Conservation (phyloP, 1,284 basidiomycete genomes). For the Termitomyces sp. region DNA sequence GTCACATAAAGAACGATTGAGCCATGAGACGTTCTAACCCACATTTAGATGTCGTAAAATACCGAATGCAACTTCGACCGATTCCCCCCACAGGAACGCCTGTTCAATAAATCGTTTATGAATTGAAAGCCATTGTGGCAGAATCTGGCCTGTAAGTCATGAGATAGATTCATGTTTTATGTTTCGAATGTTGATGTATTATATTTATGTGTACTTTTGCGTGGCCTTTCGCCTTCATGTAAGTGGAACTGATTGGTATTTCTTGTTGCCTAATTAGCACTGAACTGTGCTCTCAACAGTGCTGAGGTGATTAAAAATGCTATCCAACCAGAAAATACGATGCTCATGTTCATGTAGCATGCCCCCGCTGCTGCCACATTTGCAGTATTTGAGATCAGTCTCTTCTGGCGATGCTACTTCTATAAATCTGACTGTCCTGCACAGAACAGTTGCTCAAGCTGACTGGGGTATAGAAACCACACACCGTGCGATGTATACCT, state of each 20-base stretch:
- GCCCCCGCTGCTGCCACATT: conserved; percentile 89
- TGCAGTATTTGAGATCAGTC: conserved; percentile 77
- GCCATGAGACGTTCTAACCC: not conserved
- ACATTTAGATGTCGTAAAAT: conserved; percentile 81
- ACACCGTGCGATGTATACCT: not conserved
- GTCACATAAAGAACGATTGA: not conserved
- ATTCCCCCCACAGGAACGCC: conserved; percentile 75
- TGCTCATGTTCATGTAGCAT: conserved; percentile 32
- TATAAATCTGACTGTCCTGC: not conserved
- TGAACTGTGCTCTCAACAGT: conserved; percentile 28
- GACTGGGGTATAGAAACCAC: conserved; percentile 27
- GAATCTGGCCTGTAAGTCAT: conserved; percentile 73
- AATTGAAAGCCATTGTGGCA: conserved; percentile 61
- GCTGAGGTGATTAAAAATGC: conserved; percentile 35
- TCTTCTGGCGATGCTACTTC: not conserved
- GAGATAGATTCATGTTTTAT: not conserved
- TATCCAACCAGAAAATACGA: not conserved
- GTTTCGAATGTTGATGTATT: not conserved
- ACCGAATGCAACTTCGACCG: conserved; percentile 77
- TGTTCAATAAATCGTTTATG: conserved; percentile 76
- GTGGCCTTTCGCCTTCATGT: conserved; percentile 70
- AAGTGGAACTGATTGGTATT: conserved; percentile 26
- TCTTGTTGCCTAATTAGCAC: not conserved
- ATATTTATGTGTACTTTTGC: conserved; percentile 47
- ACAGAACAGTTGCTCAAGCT: conserved; percentile 30